phyloP scores from a whole-genome alignment of 2,329 filamentous ascomycete species.

The Colletotrichum ledebouriae region DNA sequence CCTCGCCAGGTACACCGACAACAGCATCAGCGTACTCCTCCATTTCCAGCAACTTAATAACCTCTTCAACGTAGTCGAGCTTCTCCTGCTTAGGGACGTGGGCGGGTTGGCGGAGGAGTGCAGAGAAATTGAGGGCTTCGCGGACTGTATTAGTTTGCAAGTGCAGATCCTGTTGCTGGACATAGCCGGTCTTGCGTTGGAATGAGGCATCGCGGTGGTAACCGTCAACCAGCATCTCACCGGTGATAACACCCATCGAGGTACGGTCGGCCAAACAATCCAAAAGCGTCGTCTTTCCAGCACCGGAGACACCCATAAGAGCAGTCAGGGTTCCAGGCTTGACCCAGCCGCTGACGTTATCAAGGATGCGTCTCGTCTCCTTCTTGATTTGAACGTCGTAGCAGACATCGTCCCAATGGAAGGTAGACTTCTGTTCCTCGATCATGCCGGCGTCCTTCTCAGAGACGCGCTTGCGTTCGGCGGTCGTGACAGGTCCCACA shows the following conservation, averaged over 20 bases:
- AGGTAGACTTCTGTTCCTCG: constrained; percentile 77
- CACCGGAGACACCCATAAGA: constrained; percentile 91
- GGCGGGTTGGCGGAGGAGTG: constrained; percentile 85
- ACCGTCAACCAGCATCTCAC: constrained; percentile 80
- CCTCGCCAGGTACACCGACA: constrained; percentile 91
- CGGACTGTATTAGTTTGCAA: constrained; percentile 87
- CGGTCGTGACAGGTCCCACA: constrained; percentile 63
- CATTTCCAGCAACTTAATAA: constrained; percentile 93
- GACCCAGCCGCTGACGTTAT: constrained; percentile 92
- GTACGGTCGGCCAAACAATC: constrained; percentile 88
- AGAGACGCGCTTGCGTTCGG: constrained; percentile 54
- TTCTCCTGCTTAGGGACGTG: constrained; percentile 82
- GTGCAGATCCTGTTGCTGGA: constrained; percentile 93
- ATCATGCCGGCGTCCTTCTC: constrained; percentile 59
- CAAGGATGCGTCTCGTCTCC: constrained; percentile 80
- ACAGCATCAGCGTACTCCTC: constrained; percentile 89
- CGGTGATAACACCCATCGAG: constrained; percentile 89
- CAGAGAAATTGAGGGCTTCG: constrained; percentile 89
- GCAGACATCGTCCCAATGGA: constrained; percentile 88
- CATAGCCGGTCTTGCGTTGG: constrained; percentile 92
- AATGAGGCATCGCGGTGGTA: constrained; percentile 82
- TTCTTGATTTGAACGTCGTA: constrained; percentile 84
- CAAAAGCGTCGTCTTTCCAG: constrained; percentile 93
- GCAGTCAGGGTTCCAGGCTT: constrained; percentile 92
- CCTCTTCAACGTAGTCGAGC: constrained; percentile 87